Base-by-base conservation (phyloP, 2,329 filamentous ascomycete species). In the Coniochaeta sp. region DNA sequence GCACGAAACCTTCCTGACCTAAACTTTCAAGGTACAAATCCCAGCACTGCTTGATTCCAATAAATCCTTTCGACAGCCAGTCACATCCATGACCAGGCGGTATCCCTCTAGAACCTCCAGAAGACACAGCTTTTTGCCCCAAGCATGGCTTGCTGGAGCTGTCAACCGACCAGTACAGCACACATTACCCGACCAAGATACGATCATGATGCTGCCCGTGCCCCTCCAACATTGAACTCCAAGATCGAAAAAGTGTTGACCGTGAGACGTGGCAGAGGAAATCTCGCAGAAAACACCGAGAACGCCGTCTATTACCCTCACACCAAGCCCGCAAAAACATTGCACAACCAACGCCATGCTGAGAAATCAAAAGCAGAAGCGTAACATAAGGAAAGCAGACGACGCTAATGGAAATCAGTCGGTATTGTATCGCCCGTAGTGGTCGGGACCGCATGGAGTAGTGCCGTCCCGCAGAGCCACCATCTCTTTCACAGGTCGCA, bases 291-390 rank as follows among this genome's bases (percentile, higher is more conserved):
- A 22, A 38, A 31, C 57, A 40, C 54, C 26, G 14, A 12, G 34
- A 47, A 60, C 61, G 59, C 61, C 62, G 19, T 64, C 62, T 64
- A 64, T 60, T 50, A 44, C 54, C 55, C 58, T 47, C 14, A 3
- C 22, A 24, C 26, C 56, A 36, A 22, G 36, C 47, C 14, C 26
- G n/a, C 22, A 47, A 56, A 12, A 62, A 57, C 59, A 28, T 31
- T 14, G 19, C 47, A 22, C 47, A 57, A 54, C 57, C 60, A 50
- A 44, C 17, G 44, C 43, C 52, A 44, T 34, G 36, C 44, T 59
- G 44, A 44, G 34, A 62, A 33, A 59, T 16, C 5, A 14, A 40
- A 59, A 33, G 17, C 22, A 40, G 57, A 52, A 54, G 38, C n/a
- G 43, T 22, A 28, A 40, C 26, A 14, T 3, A 43, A 40, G 16